Evolutionary conservation across 306 rosid species (phyloP).

Genomic region (Fagus crenata): DNA sequence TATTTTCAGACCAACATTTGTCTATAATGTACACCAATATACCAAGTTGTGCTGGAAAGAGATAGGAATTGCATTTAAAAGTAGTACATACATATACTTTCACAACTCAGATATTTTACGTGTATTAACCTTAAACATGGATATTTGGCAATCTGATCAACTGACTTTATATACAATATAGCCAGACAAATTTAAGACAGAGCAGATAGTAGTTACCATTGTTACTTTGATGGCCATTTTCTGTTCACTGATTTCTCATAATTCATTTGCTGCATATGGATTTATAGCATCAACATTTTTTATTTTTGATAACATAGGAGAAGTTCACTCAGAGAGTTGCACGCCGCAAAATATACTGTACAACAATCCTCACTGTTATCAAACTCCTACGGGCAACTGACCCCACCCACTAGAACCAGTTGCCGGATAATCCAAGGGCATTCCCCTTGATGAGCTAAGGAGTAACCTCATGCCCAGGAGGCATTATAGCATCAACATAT

Average conservation of each 20-base stretch:
- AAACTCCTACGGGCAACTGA: too few species aligned
- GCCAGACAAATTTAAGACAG: neutral
- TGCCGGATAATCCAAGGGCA: too few species aligned
- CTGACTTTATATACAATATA: neutral
- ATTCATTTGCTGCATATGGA: neutral
- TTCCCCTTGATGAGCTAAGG: too few species aligned
- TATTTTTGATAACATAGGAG: too few species aligned
- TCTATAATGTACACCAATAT: neutral
- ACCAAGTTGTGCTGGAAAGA: conserved; percentile 2
- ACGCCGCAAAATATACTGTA: too few species aligned
- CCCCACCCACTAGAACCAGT: too few species aligned
- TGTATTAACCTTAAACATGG: conserved; percentile 1
- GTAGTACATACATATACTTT: neutral
- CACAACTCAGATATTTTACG: neutral
- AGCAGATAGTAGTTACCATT: neutral
- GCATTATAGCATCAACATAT: too few species aligned
- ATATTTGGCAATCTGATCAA: conserved; percentile 4
- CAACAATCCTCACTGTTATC: too few species aligned
- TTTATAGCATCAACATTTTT: too few species aligned
- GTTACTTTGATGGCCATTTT: neutral
- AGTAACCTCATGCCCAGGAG: too few species aligned
- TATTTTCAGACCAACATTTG: neutral
- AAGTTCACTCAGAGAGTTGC: too few species aligned
- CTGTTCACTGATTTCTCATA: neutral
- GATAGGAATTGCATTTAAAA: conserved; percentile 1